A percentile compares a stretch with the other conserved stretches of the same genome.
phyloP scores from a whole-genome alignment of 495 filamentous ascomycete species.

The Polyplosphaeria fusca region DNA sequence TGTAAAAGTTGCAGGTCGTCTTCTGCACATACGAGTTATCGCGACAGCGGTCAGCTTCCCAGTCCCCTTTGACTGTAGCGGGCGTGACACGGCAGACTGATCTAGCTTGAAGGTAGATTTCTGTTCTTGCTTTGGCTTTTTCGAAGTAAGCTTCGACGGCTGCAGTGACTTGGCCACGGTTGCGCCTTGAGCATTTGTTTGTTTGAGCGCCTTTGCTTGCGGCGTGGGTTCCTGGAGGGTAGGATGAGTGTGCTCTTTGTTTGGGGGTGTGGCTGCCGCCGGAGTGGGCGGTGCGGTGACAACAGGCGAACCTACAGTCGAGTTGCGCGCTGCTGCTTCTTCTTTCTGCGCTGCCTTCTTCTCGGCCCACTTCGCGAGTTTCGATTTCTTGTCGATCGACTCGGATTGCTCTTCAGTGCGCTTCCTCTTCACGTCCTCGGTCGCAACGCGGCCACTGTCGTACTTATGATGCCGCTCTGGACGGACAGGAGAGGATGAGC shows the following conservation, averaged over 20 bases:
- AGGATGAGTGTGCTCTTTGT: neutral
- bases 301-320: neutral
- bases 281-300: conserved; percentile 3
- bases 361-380: conserved; percentile 15
- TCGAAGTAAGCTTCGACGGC: neutral
- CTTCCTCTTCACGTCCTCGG: too few relatives aligned
- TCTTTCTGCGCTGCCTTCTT: conserved; percentile 6
- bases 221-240: too few relatives aligned
- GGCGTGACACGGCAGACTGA: neutral
- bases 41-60: too few relatives aligned
- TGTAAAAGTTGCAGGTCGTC: too few relatives aligned
- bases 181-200: too few relatives aligned
- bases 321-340: neutral
- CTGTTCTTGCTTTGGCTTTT: neutral
- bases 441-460: too few relatives aligned
- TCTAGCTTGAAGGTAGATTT: conserved; percentile 12
- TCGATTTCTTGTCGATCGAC: conserved; percentile 53
- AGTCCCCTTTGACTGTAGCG: neutral
- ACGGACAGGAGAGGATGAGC: too few relatives aligned
- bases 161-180: too few relatives aligned
- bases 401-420: conserved; percentile 59
- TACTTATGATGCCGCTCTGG: too few relatives aligned
- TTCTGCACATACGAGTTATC: too few relatives aligned
- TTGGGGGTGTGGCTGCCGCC: neutral
- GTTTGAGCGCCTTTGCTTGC: too few relatives aligned